These are phyloP conservation scores for Ananas comosus DNA, from an alignment of 176 grass and related monocot species.

Conservation along the genomic window DNA sequence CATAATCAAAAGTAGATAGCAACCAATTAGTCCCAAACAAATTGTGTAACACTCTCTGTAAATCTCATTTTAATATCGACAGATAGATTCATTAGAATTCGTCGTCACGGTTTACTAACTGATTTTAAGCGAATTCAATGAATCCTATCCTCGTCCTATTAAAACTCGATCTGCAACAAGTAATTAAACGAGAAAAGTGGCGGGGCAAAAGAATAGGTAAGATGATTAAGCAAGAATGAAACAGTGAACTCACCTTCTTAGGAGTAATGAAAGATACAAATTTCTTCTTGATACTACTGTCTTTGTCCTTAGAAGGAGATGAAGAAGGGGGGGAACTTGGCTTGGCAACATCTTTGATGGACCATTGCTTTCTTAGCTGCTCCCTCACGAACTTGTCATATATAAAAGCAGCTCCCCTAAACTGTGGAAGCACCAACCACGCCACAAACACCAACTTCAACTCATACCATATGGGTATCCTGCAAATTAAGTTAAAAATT, in stretches of 20 bases:
- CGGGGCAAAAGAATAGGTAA: too few species aligned
- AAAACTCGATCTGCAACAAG: too few species aligned
- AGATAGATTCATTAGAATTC: too few species aligned
- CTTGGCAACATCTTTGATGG: neutral
- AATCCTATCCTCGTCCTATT: too few species aligned
- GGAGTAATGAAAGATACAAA: conserved; percentile 40
- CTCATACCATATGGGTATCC: conserved; percentile 84
- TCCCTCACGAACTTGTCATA: conserved; percentile 77
- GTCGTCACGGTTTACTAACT: too few species aligned
- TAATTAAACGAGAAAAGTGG: too few species aligned
- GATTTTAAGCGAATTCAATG: too few species aligned
- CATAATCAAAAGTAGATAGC: neutral
- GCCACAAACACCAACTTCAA: conserved; percentile 68
- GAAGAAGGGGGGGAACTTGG: conserved; percentile 2
- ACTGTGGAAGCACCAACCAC: conserved; percentile 80
- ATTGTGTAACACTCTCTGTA: too few species aligned
- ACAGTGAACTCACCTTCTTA: conserved; percentile 35
- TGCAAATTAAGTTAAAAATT: conserved; percentile 5
- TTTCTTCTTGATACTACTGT: conserved; percentile 37
- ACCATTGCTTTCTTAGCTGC: conserved; percentile 45
- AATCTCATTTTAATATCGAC: too few species aligned
- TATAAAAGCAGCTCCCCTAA: conserved; percentile 76
- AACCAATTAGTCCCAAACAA: too few species aligned
- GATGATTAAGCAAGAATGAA: too few species aligned
- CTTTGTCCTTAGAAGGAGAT: conserved; percentile 44